These are phyloP conservation scores for Phytopythium litorale DNA, from an alignment of 352 stramenopile species.

Conservation along the genomic window DNA sequence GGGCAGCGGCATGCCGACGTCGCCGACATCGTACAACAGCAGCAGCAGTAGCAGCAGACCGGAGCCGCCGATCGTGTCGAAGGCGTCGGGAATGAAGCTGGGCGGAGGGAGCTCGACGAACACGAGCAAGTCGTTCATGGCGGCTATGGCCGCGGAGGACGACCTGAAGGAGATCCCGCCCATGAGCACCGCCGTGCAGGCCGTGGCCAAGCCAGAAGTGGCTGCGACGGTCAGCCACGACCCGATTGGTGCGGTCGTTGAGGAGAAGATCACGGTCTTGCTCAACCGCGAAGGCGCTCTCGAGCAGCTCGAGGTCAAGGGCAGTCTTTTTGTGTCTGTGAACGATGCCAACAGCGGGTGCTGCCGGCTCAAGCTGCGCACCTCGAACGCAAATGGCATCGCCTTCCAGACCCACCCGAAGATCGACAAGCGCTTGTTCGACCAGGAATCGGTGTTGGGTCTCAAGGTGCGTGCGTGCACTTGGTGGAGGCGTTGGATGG, in stretches of 20 bases:
- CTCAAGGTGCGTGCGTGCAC: constrained; percentile 37
- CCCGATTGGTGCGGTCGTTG: constrained; percentile 75
- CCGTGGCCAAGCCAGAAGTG: constrained; percentile 52
- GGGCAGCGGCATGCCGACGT: constrained; percentile 31
- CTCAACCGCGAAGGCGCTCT: constrained; percentile 77
- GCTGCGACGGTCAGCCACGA: constrained; percentile 70
- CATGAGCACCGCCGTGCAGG: constrained; percentile 70
- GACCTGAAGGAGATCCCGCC: constrained; percentile 83
- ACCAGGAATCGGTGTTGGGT: constrained; percentile 72
- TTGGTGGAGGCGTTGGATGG: background rate
- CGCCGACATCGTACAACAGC: constrained; percentile 54
- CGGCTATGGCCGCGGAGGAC: constrained; percentile 83
- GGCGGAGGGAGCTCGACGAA: constrained; percentile 35
- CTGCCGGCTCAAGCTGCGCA: constrained; percentile 74
- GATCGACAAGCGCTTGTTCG: constrained; percentile 86
- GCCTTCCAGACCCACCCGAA: constrained; percentile 87
- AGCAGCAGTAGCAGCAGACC: constrained; percentile 24
- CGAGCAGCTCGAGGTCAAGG: constrained; percentile 86
- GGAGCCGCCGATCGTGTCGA: constrained; percentile 40
- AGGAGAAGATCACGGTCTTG: constrained; percentile 86
- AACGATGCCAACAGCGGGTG: constrained; percentile 68
- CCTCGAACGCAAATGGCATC: constrained; percentile 61
- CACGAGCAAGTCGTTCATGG: constrained; percentile 80
- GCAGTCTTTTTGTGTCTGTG: constrained; percentile 79
- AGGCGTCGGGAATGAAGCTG: constrained; percentile 69